phyloP scores from a whole-genome alignment of 1,284 basidiomycete species.

The Spongispora temasekensis region DNA sequence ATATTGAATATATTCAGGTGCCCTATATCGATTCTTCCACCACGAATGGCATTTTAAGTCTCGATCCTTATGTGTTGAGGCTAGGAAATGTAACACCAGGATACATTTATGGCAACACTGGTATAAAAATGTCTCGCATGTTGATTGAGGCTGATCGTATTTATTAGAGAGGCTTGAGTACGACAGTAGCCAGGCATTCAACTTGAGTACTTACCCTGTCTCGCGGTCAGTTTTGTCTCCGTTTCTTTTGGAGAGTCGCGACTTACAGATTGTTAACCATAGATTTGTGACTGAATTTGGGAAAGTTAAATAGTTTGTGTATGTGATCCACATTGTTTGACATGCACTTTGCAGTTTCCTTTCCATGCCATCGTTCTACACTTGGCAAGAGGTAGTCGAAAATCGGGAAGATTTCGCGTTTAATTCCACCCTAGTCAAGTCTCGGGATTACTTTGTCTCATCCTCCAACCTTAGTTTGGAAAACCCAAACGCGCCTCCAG shows the following conservation, averaged over 20 bases:
- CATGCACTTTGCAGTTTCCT: slow-evolving; percentile 47
- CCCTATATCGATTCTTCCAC: slow-evolving; percentile 67
- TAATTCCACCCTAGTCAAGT: neutral
- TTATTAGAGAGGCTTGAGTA: slow-evolving; percentile 57
- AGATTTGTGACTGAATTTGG: neutral
- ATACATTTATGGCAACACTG: slow-evolving; percentile 59
- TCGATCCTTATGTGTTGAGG: slow-evolving; percentile 44
- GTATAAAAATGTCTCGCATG: slow-evolving; percentile 25
- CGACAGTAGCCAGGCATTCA: slow-evolving; percentile 37
- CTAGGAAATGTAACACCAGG: slow-evolving; percentile 49
- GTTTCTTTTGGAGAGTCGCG: neutral
- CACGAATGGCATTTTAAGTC: slow-evolving; percentile 47
- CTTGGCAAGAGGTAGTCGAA: slow-evolving; percentile 54
- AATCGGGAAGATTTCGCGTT: slow-evolving; percentile 50
- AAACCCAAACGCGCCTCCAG: slow-evolving; percentile 56
- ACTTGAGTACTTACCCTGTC: slow-evolving; percentile 52
- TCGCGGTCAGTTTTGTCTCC: slow-evolving; percentile 38
- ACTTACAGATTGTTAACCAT: neutral
- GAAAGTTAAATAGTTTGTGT: no score
- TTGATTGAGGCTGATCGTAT: neutral
- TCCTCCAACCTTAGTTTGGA: slow-evolving; percentile 45
- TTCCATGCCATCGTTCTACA: slow-evolving; percentile 41
- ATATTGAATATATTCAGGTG: slow-evolving; percentile 37
- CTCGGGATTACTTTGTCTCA: neutral
- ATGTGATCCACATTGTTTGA: neutral